Percentiles rank a stretch among this genome's conserved stretches.
phyloP scores from a whole-genome alignment of 2,329 filamentous ascomycete genomes.

The Colletotrichum musae region DNA sequence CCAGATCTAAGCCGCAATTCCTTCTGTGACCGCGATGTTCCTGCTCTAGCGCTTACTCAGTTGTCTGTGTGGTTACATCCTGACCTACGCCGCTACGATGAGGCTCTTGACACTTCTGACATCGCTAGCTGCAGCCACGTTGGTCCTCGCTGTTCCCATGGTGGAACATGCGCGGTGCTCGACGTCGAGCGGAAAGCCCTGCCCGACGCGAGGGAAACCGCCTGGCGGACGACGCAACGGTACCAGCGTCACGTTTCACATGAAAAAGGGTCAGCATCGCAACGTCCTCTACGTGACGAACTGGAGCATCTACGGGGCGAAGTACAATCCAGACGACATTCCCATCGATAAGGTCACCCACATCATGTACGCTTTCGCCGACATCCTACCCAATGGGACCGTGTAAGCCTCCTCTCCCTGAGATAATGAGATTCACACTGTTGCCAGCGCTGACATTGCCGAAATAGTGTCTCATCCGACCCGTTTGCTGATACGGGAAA shows the following conservation, averaged over 20 bases:
- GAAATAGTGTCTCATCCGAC: conserved; percentile 48
- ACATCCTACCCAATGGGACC: conserved; percentile 31
- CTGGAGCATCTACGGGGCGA: conserved; percentile 35
- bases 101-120: neutral
- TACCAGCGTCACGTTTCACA: neutral
- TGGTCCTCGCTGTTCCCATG: neutral
- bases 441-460: neutral
- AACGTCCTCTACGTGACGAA: conserved; percentile 35
- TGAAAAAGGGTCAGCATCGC: conserved; percentile 10
- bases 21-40: neutral
- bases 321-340: conserved; percentile 21
- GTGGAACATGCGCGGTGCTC: neutral
- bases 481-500: conserved; percentile 50
- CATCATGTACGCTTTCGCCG: conserved; percentile 33
- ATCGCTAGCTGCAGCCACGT: neutral
- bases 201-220: neutral
- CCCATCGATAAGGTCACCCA: conserved; percentile 24
- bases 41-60: neutral
- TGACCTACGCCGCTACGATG: neutral
- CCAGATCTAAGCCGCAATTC: neutral
- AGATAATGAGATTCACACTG: no score
- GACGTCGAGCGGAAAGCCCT: neutral
- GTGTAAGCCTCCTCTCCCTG: conserved; percentile 22
- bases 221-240: neutral
- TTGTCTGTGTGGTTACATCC: neutral